These are phyloP conservation scores for Aspergillus pseudoglaucus DNA, from an alignment of 2,329 filamentous ascomycete genomes.

Conservation along the genomic window DNA sequence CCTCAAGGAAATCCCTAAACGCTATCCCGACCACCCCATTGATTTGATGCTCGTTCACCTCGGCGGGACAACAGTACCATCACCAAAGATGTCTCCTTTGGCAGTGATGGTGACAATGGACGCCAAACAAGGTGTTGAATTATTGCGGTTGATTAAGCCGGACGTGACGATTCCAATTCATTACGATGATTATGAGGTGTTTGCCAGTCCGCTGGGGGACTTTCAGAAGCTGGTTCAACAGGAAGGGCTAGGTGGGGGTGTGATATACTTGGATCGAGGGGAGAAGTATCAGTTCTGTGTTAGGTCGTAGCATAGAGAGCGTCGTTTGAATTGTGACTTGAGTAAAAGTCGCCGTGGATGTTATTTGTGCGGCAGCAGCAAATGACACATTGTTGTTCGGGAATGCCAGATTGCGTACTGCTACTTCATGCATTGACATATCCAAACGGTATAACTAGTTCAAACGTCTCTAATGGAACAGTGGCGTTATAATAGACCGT, in stretches of 20 bases:
- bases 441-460: background rate
- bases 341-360: background rate
- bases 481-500: background rate
- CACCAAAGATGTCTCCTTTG: constrained; percentile 51
- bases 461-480: background rate
- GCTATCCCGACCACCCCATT: constrained; percentile 49
- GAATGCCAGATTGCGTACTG: background rate
- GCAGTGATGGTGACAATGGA: constrained; percentile 70
- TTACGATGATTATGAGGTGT: constrained; percentile 59
- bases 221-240: constrained; percentile 53
- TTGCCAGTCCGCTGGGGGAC: constrained; percentile 53
- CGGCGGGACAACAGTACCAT: constrained; percentile 60
- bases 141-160: constrained; percentile 55
- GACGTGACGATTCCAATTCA: constrained; percentile 60
- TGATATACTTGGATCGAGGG: constrained; percentile 56
- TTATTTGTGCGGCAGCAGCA: background rate
- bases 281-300: constrained; percentile 54
- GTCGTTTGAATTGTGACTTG: background rate
- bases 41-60: constrained; percentile 63
- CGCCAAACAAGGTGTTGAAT: constrained; percentile 53
- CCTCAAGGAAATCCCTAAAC: constrained; percentile 53
- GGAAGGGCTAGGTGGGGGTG: constrained; percentile 46
- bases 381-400: background rate
- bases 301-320: background rate
- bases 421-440: background rate